Evolutionary conservation across 495 filamentous ascomycete genomes (phyloP), one percentile per base, ranked within the genome.

Genomic region (Cudoniella acicularis): DNA sequence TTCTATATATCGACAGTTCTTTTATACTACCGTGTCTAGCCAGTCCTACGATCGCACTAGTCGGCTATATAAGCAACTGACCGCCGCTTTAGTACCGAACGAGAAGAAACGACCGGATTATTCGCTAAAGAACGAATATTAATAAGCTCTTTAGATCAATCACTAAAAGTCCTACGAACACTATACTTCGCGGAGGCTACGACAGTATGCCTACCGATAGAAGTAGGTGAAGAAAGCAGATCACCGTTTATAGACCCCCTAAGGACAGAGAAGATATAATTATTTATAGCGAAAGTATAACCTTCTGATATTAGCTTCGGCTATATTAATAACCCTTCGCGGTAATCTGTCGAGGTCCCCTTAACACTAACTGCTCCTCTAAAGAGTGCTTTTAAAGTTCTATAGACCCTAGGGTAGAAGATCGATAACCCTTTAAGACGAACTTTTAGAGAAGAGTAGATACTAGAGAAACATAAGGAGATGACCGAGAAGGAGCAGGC

Each of bases 181-280:
- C 85, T 91, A 61, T 87, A 92, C 61, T 96, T 96, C 67, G 90
- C 90, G 36, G 92, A 96, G 76, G 91, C 91, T 26, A 96, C 92
- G 8, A 80, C 90, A 18, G 88, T 96, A 53, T 79, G 93, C 72
- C 96, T 92, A 24, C 92, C 92, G 51, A 79, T 94, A 65, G 88
- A 87, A 47, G 75, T 78, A 6, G 70, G 64, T 21, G 73, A 76
- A 57, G 47, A 66, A 16, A 63, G 68, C 48, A 71, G 68, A 51
- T 82, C 82, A 4, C 90, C 90, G 1, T 94, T 95, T 68, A 82
- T 82, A 48, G 84, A 89, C 62, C 81, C 81, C 24, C 81, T 83
- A 24, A 62, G 64, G 16, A 58, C 61, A 77, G 79, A 47, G 77
- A n/a, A n/a, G n/a, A 79, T 49, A 73, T 78, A 54, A 49, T 77